Evolutionary conservation across 495 filamentous ascomycete genomes (phyloP), one percentile per base, ranked within the genome.

Genomic region (Friedmanniomyces endolithicus): DNA sequence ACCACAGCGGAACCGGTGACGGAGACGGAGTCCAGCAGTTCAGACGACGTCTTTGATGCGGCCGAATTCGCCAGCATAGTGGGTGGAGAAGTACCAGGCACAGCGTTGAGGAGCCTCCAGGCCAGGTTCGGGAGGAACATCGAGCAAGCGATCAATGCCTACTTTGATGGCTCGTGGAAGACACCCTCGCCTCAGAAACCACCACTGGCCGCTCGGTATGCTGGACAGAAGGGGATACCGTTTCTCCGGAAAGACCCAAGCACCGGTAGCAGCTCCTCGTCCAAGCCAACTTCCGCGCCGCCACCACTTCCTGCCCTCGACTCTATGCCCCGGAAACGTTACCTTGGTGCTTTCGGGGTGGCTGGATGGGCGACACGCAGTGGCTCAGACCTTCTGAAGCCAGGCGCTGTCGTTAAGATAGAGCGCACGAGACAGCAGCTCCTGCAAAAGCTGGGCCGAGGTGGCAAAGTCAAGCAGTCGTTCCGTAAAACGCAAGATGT

Each of bases 101-200:
- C 51, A 2, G 58, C 48, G 6, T 16, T 75, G 20, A 53, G 57
- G 37, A 65, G 52, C 39, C 56, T 77, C 39, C 63, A 67, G 44
- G 57, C 67, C 12, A 53, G 53, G 22, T 69, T 70, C 27, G 68
- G 65, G 7, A 63, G 67, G 25, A 67, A 76, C 58, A 66, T 75
- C 34, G 70, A 77, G 55, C 64, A 68, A 70, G 75, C 75, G 22
- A 73, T 78, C 47, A 77, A 77, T 61, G 85, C 95, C 71, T 98
- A 89, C 64, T 83, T 95, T 48, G 92, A 98, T 61, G 90, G 90
- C 14, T 95, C 89, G 6, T 96, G 87, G 88, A 90, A 84, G 61
- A 78, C 66, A 1, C 60, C 72, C 17, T 55, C 49, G 17, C 55
- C 58, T 14, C 54, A 53, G 43, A 44, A 58, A 27, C 41, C 39